phyloP scores from a whole-genome alignment of 169 alveolate genomes.

The Perkinsus marinus region DNA sequence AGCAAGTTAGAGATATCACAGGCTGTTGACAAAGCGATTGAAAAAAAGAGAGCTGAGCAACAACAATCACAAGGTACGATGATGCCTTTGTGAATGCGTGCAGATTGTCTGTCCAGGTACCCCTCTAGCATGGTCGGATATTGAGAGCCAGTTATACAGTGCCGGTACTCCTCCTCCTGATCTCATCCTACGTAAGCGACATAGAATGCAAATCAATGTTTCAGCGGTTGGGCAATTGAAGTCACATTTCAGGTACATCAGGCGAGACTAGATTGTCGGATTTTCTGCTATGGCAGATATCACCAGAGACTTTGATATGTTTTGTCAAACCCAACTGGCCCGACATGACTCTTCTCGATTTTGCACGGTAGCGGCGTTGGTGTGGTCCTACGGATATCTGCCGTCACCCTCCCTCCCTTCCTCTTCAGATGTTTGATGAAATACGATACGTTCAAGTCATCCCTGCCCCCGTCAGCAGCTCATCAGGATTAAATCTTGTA shows the following conservation, averaged over 20 bases:
- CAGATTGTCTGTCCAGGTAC: background rate
- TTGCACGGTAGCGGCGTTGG: background rate
- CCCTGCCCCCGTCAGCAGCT: background rate
- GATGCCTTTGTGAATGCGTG: background rate
- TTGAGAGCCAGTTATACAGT: background rate
- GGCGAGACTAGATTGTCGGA: slow-evolving; percentile 13
- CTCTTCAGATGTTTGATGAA: background rate
- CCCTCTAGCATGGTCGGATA: background rate
- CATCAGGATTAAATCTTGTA: background rate
- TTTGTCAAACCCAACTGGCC: background rate
- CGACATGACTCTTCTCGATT: background rate
- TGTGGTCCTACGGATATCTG: background rate
- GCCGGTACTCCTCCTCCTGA: background rate
- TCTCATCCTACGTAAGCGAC: background rate
- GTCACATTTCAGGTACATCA: background rate
- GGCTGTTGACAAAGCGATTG: background rate
- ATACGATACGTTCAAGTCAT: background rate
- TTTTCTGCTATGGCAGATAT: slow-evolving; percentile 14
- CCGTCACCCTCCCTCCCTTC: background rate
- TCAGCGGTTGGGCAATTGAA: background rate
- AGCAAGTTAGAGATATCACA: background rate
- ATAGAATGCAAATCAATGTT: background rate
- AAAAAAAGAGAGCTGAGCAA: background rate
- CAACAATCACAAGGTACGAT: background rate
- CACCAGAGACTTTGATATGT: background rate